Evolutionary conservation across 2,329 filamentous ascomycete species (phyloP).

Genomic region (Verticillium zaregamsianum): DNA sequence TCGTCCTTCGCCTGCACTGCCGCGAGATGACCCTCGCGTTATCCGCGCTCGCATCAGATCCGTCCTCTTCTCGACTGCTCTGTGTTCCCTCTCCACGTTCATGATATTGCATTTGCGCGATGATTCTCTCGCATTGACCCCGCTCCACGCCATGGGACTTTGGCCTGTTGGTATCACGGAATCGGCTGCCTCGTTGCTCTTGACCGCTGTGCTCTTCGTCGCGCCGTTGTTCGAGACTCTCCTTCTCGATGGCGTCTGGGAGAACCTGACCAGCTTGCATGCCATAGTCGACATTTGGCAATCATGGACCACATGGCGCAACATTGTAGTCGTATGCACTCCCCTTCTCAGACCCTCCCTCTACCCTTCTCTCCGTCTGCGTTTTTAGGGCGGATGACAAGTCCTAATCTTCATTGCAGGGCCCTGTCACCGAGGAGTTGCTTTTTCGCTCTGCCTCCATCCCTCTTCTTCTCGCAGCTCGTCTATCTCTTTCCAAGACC

Average conservation of each 20-base stretch:
- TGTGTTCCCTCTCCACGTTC: conserved; percentile 64
- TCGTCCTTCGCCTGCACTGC: conserved; percentile 72
- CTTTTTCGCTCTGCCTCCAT: conserved; percentile 87
- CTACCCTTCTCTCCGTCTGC: not conserved
- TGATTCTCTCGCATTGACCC: conserved; percentile 45
- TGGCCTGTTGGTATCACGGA: conserved; percentile 72
- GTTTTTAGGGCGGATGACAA: not conserved
- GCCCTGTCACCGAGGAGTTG: conserved; percentile 86
- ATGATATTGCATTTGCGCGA: conserved; percentile 46
- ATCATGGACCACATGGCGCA: conserved; percentile 81
- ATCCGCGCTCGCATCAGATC: conserved; percentile 82
- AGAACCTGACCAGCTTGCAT: conserved; percentile 54
- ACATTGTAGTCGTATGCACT: conserved; percentile 71
- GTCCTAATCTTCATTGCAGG: conserved; percentile 37
- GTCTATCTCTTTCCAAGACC: conserved; percentile 51
- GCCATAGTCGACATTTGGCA: conserved; percentile 57
- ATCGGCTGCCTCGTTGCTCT: conserved; percentile 56
- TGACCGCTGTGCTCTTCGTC: conserved; percentile 76
- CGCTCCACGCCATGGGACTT: conserved; percentile 70
- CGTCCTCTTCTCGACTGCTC: conserved; percentile 69
- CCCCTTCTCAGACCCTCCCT: no score
- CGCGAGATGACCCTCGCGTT: conserved; percentile 82
- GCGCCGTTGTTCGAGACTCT: conserved; percentile 80
- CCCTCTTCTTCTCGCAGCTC: conserved; percentile 73
- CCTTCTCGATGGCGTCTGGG: conserved; percentile 68